Conservation (phyloP, 2,329 filamentous ascomycete genomes). For the Magnaporthales sp. region DNA sequence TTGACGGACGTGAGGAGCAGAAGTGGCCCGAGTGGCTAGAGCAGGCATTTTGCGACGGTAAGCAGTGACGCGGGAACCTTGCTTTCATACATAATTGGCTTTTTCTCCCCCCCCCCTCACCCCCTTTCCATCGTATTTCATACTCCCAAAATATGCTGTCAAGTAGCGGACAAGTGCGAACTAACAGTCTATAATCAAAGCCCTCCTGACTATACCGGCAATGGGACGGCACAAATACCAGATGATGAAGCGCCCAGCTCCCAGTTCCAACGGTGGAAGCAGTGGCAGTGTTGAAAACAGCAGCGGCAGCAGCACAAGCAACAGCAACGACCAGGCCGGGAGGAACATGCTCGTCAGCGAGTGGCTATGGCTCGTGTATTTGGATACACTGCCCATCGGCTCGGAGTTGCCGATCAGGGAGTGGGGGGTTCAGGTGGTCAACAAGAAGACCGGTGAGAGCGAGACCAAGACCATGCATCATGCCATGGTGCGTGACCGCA, state of each 20-base stretch:
- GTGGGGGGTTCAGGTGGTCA: slow-evolving; percentile 52
- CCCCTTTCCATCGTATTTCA: neutral
- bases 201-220: slow-evolving; percentile 54
- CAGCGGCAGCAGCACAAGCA: neutral
- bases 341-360: slow-evolving; percentile 64
- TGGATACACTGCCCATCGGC: slow-evolving; percentile 31
- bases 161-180: slow-evolving; percentile 10
- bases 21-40: slow-evolving; percentile 56
- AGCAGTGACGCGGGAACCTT: slow-evolving; percentile 16
- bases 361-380: slow-evolving; percentile 52
- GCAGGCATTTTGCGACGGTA: slow-evolving; percentile 59
- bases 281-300: slow-evolving; percentile 43
- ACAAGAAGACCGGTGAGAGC: slow-evolving; percentile 21
- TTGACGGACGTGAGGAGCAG: slow-evolving; percentile 48
- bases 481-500: slow-evolving; percentile 25
- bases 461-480: neutral
- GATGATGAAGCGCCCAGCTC: slow-evolving; percentile 27
- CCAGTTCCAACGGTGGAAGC: slow-evolving; percentile 53
- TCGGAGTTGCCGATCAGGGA: slow-evolving; percentile 16
- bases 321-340: slow-evolving; percentile 55
- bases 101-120: too few relatives aligned
- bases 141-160: neutral
- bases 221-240: slow-evolving; percentile 61
- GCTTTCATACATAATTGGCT: neutral
- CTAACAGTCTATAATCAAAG: slow-evolving; percentile 25